Evolutionary conservation across 83 land plant species (phyloP), one percentile per base, ranked within the genome.

Genomic region (Diphasiastrum complanatum): DNA sequence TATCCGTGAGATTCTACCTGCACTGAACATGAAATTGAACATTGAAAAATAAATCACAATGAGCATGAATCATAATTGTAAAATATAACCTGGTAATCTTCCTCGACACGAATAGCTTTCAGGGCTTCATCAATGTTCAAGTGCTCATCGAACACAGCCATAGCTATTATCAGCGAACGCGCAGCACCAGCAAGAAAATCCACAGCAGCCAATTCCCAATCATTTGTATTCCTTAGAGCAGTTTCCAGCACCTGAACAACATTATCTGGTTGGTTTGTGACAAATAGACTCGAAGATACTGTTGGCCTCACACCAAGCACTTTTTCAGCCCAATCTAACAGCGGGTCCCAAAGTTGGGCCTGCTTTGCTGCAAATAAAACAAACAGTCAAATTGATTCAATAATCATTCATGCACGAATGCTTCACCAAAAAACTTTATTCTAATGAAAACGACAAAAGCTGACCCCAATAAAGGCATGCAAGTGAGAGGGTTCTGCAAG

Each of bases 191-290:
- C 79, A 53, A 92, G 70, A 22, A 84, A 82, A 78, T 92, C 97
- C 18, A 92, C 68, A n/a, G 88, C 79, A 30, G 97, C 81, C 55
- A 92, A 65, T 37, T 87, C 91, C 83, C 83, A 92, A 61, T 92
- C 77, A 59, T 66, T 75, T 3, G 71, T 67, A 29, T 79, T 68
- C 63, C 71, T 75, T 38, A 92, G 67, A 51, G 71, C 55, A 26
- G 61, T 74, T 64, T 77, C 82, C 57, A 85, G 53, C 1, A 89
- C 87, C 26, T 78, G 67, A 18, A 77, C 60, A 14, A 87, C 82
- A 36, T 78, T 81, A 23, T 81, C 79, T n/a, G 81, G 83, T 59
- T 92, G 97, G 33, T 78, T 81, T 25, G 85, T 87, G 31, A 79
- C 93, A 73, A 92, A 87, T 46, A 87, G 70, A 70, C 87, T 85